Conservation (phyloP, 306 rosid genomes). For the cucumber (Cucumis sativus) region DNA sequence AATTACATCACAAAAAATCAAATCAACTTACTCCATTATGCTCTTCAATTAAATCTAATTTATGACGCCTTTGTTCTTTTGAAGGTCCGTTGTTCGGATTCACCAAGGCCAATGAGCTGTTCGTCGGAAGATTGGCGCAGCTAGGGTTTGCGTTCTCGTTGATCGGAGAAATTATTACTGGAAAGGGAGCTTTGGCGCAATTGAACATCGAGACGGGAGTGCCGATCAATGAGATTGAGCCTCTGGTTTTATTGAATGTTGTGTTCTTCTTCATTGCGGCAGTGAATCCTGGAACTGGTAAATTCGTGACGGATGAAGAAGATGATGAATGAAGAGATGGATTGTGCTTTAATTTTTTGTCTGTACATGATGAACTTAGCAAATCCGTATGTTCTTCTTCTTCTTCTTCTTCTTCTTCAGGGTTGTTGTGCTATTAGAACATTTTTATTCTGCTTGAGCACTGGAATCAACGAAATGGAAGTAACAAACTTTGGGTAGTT, state of each 20-base stretch:
- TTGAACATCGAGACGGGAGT: constrained; percentile 92
- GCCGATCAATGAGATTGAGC: constrained; percentile 83
- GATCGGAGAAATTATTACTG: constrained; percentile 88
- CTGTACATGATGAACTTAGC: background rate
- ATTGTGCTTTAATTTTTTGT: background rate
- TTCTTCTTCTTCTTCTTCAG: background rate
- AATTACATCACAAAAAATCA: background rate
- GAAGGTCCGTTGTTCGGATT: constrained; percentile 93
- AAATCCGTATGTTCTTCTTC: background rate
- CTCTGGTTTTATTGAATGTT: constrained; percentile 73
- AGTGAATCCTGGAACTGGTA: constrained; percentile 89
- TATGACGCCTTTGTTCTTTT: background rate
- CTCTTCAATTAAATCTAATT: background rate
- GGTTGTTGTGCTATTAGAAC: background rate
- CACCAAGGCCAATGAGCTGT: constrained; percentile 82
- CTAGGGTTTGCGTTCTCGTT: constrained; percentile 84
- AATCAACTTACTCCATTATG: background rate
- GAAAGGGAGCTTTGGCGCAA: constrained; percentile 95
- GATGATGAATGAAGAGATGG: constrained; percentile 23
- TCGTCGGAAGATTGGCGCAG: constrained; percentile 98
- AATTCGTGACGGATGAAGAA: constrained; percentile 64
- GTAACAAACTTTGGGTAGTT: background rate
- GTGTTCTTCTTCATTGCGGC: constrained; percentile 93
- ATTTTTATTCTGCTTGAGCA: background rate
- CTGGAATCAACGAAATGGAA: background rate